Conservation (phyloP, 2,329 filamentous ascomycete species). For the Esteya vermicola region DNA sequence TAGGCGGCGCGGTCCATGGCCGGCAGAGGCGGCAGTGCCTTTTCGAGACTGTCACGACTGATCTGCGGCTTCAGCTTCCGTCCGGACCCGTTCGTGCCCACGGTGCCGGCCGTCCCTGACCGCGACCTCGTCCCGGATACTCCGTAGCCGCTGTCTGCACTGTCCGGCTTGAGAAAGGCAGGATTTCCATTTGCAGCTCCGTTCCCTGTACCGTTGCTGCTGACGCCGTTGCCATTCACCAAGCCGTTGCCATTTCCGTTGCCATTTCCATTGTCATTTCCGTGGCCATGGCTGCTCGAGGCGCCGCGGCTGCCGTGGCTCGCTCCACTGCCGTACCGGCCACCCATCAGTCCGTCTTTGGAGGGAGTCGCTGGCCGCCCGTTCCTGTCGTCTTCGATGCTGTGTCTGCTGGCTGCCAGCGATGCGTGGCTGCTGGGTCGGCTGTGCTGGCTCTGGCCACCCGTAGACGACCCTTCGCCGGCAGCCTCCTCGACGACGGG, state of each 20-base stretch:
- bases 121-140: constrained; percentile 16
- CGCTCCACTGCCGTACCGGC: too few species aligned
- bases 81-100: constrained; percentile 13
- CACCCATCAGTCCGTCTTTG: constrained; percentile 25
- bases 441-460: constrained; percentile 41
- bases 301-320: too few species aligned
- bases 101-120: constrained; percentile 12
- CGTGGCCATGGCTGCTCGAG: too few species aligned
- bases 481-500: constrained; percentile 83
- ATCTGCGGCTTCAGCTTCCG: constrained; percentile 22
- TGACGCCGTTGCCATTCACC: constrained; percentile 15
- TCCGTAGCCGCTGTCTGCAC: constrained; percentile 32
- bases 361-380: constrained; percentile 26
- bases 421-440: constrained; percentile 15
- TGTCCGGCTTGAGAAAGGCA: constrained; percentile 25
- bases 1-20: constrained; percentile 6
- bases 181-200: constrained; percentile 17
- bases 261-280: too few species aligned
- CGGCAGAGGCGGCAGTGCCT: constrained; percentile 44
- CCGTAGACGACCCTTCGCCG: constrained; percentile 59
- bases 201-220: constrained; percentile 10
- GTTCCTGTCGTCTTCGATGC: constrained; percentile 15
- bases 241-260: too few species aligned
- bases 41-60: constrained; percentile 44
- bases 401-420: neutral